Percentiles rank a stretch among this genome's conserved stretches.
Conservation (phyloP, 2,329 filamentous ascomycete genomes). For the Aspergillus cejpii region DNA sequence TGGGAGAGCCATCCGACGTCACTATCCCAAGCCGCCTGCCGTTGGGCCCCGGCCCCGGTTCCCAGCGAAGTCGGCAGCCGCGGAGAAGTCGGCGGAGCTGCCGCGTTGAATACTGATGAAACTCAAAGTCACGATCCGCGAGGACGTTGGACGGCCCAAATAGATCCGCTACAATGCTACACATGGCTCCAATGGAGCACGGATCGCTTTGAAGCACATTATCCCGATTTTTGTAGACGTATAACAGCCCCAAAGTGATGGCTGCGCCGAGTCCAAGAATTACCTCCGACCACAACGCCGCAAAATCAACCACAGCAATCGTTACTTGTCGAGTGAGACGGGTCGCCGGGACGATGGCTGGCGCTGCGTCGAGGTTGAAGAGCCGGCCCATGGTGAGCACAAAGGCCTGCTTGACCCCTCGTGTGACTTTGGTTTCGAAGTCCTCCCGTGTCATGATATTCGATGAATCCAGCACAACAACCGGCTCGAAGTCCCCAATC, state of each 20-base stretch:
- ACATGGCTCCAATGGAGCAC: constrained; percentile 32
- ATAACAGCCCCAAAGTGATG: constrained; percentile 23
- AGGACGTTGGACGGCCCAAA: constrained; percentile 27
- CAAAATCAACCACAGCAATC: constrained; percentile 26
- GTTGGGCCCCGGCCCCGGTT: constrained; percentile 18
- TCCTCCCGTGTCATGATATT: constrained; percentile 25
- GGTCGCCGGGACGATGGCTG: constrained; percentile 17
- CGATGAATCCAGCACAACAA: constrained; percentile 27
- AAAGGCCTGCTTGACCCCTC: constrained; percentile 28
- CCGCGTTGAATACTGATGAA: constrained; percentile 31
- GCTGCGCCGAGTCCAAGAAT: constrained; percentile 23
- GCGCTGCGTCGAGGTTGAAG: constrained; percentile 25
- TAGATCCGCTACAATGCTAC: constrained; percentile 29
- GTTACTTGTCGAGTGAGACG: constrained; percentile 23
- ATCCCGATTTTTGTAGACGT: constrained; percentile 23
- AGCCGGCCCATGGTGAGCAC: constrained; percentile 27
- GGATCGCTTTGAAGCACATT: constrained; percentile 31
- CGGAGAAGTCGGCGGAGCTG: constrained; percentile 27
- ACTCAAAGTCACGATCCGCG: constrained; percentile 21
- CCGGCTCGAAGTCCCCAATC: constrained; percentile 25
- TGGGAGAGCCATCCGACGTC: constrained; percentile 23
- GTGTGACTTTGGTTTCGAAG: constrained; percentile 23
- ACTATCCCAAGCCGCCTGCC: constrained; percentile 28
- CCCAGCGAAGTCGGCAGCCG: constrained; percentile 27
- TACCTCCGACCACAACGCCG: constrained; percentile 26